Base-by-base conservation (phyloP, 108 stramenopile species). In the Fistulifera pelliculosa region DNA sequence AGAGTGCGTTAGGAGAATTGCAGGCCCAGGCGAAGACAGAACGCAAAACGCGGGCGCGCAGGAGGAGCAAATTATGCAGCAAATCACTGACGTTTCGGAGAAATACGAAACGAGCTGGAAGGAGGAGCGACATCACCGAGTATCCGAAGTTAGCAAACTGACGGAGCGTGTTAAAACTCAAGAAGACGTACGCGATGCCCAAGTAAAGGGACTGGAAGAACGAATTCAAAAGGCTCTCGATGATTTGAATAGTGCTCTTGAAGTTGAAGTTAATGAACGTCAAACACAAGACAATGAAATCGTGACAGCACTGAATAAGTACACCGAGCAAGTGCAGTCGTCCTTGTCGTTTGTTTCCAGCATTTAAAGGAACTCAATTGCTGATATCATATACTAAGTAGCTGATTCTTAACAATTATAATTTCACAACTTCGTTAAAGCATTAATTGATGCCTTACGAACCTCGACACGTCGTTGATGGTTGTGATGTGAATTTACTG, bases 31-130 rank as follows among this genome's bases (percentile, higher is more conserved):
- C 94, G 56, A 76, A 88, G 24, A 69, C 62, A 44, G 96, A 97
- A 60, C 68, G 89, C 21, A 70, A 67, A 31, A 68, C 81, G 49
- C 64, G 96, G 24, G 57, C 95, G 35, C 67, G 68, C 41, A 49
- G 96, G 96, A 97, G 55, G 96, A 85, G 6, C 57, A 73, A 41
- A 75, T 97, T 35, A 54, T 90, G 55, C 87, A 88, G 60, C 94
- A 94, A 64, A 78, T 96, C 49, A 81, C 84, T 45, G 77, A 83
- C 47, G 94, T 94, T 60, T 79, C 86, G 42, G 58, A 71, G 52
- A 74, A 76, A 7, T 84, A 81, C 38, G 66, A 74, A 16, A 54
- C 56, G 2, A 50, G 66, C 16, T 89, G 93, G 68, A 75, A 77
- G 23, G 52, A 65, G 25, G 90, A 95, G 55, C 75, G 75, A 17